These are phyloP conservation scores for Chlamydomonas asymmetrica DNA, from an alignment of 139 green algal genomes.

Conservation along the genomic window DNA sequence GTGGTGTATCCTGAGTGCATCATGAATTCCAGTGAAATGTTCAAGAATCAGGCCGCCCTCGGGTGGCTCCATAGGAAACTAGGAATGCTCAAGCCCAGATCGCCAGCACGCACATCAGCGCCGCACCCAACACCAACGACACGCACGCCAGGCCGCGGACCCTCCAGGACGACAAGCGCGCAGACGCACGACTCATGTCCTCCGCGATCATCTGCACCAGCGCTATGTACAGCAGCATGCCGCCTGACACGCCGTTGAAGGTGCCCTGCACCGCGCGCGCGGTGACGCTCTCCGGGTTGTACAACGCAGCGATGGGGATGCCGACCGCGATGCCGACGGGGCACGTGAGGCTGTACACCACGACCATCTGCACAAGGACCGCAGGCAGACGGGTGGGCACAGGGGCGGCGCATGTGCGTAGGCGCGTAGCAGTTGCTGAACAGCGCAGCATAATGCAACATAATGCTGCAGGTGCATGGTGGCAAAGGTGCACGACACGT, in stretches of 20 bases:
- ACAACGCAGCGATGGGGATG: constrained; percentile 21
- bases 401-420: too few relatives aligned
- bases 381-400: too few relatives aligned
- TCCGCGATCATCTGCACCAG: constrained; percentile 34
- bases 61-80: too few relatives aligned
- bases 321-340: constrained; percentile 30
- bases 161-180: not conserved
- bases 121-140: constrained; percentile 2
- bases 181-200: constrained; percentile 9
- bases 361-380: constrained; percentile 11
- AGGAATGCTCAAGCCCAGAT: too few relatives aligned
- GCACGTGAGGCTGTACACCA: constrained; percentile 20
- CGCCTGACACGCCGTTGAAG: constrained; percentile 31
- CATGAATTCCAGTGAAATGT: too few relatives aligned
- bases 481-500: too few relatives aligned
- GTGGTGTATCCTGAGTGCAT: too few relatives aligned
- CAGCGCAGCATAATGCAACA: too few relatives aligned
- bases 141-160: not conserved
- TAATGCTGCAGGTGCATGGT: too few relatives aligned
- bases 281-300: not conserved
- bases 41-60: too few relatives aligned
- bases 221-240: constrained; percentile 44
- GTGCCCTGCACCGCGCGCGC: constrained; percentile 17
- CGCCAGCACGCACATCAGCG: constrained; percentile 18
- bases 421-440: too few relatives aligned